Evolutionary conservation across 345 rosid species (phyloP), one percentile per base, ranked within the genome.

Genomic region (Rhodamnia rubescens): DNA sequence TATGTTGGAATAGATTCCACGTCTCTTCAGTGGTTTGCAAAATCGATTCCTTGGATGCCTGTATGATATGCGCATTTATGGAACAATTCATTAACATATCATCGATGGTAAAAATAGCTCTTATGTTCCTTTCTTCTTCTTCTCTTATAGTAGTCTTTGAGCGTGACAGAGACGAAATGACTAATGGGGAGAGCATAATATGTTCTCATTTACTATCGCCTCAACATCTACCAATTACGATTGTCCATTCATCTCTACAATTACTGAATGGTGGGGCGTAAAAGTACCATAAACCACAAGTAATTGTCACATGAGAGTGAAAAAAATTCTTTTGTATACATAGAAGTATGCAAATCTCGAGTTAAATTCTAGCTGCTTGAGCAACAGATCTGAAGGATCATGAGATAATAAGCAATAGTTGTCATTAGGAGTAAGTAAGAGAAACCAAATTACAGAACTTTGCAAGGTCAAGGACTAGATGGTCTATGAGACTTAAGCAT

Each of bases 1-100:
- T 97, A 74, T 89, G 75, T 85, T 88, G 82, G 87, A 97, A 96
- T 82, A 93, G 90, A 90, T 85, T 89, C 98, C 99, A 96, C 4
- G 98, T 96, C 83, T 94, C 94, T 85, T 93, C 94, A 74, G 92
- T 90, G 57, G 93, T 92, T 84, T 86, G 92, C 90, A 93, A 87
- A 85, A 97, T 92, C 96, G 98, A 96, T 51, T 92, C 91, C 88
- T 97, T 96, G 86, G 90, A 97, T 55, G 85, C 87, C 99, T 97
- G 87, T 89, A 86, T 75, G 58, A 32, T 15, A 29, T 50, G 83
- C 0, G 2, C 56, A 21, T 50, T 51, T 27, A 52, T 51, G 42
- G 36, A 15, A 52, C 36, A 27, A 82, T 64, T 64, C 44, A 64
- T 64, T 64, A 64, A 18, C 24, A 64, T 64, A 32, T 16, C 78